Percentiles rank a stretch among this genome's conserved stretches.
These are phyloP conservation scores for Nemania diffusa DNA, from an alignment of 2,329 filamentous ascomycete species.

Conservation along the genomic window DNA sequence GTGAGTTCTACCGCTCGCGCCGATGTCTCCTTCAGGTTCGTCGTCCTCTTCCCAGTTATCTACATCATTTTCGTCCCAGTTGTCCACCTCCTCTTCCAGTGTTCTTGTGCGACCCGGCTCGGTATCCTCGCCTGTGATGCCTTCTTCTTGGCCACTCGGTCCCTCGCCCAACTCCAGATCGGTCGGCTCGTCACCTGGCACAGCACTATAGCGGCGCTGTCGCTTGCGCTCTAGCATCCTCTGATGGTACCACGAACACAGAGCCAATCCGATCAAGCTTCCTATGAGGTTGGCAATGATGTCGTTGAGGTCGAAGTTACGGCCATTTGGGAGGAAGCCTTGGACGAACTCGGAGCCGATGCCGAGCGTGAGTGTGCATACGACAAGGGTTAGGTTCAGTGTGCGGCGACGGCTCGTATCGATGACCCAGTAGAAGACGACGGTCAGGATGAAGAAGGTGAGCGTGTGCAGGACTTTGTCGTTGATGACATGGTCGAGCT, in stretches of 20 bases:
- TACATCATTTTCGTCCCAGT: conserved; percentile 87
- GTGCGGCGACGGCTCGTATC: conserved; percentile 89
- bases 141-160: conserved; percentile 68
- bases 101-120: conserved; percentile 50
- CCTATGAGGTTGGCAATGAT: conserved; percentile 89
- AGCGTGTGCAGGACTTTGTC: conserved; percentile 90
- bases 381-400: conserved; percentile 81
- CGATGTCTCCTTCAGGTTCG: conserved; percentile 48
- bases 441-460: conserved; percentile 89
- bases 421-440: conserved; percentile 95
- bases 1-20: conserved; percentile 41
- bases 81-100: conserved; percentile 86
- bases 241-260: conserved; percentile 93
- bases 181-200: conserved; percentile 33
- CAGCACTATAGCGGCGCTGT: conserved; percentile 69
- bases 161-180: conserved; percentile 82
- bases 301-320: conserved; percentile 80
- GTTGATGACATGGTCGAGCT: conserved; percentile 71
- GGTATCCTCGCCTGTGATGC: conserved; percentile 58
- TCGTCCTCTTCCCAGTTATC: conserved; percentile 65
- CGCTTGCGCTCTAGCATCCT: conserved; percentile 93
- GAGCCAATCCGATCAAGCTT: conserved; percentile 73
- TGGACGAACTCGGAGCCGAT: conserved; percentile 82
- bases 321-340: conserved; percentile 77
- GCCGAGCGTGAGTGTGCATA: conserved; percentile 78